phyloP scores from a whole-genome alignment of 176 grass and related monocot species.

The Poa pratensis region DNA sequence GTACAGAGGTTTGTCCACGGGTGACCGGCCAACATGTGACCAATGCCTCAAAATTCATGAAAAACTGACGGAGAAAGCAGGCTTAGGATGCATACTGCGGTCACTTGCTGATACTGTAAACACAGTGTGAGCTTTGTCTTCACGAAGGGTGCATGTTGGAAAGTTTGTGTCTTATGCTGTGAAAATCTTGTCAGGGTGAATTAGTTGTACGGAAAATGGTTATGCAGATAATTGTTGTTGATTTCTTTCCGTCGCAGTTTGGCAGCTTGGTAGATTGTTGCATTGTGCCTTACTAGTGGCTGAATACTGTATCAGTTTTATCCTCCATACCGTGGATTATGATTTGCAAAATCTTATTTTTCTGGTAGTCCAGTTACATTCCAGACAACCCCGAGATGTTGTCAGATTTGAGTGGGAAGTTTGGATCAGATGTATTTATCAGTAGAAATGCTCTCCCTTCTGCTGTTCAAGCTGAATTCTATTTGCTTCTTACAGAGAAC shows the following conservation, averaged over 20 bases:
- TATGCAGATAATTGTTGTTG: background rate
- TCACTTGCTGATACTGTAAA: conserved; percentile 54
- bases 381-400: background rate
- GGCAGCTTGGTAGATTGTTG: conserved; percentile 13
- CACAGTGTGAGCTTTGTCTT: conserved; percentile 55
- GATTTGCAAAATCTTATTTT: background rate
- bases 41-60: conserved; percentile 99
- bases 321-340: background rate
- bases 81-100: conserved; percentile 82
- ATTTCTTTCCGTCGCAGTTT: background rate
- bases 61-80: conserved; percentile 84
- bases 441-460: background rate
- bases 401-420: background rate
- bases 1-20: conserved; percentile 90
- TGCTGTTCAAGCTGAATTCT: background rate
- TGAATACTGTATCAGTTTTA: background rate
- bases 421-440: background rate
- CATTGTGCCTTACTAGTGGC: conserved; percentile 10
- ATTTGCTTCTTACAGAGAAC: background rate
- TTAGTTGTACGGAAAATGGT: conserved; percentile 11
- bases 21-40: conserved; percentile 85
- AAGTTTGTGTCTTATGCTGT: background rate
- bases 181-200: background rate
- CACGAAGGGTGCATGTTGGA: background rate
- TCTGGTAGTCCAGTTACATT: background rate